phyloP scores from a whole-genome alignment of 148 eudicot genomes.

The Fagopyrum esculentum region DNA sequence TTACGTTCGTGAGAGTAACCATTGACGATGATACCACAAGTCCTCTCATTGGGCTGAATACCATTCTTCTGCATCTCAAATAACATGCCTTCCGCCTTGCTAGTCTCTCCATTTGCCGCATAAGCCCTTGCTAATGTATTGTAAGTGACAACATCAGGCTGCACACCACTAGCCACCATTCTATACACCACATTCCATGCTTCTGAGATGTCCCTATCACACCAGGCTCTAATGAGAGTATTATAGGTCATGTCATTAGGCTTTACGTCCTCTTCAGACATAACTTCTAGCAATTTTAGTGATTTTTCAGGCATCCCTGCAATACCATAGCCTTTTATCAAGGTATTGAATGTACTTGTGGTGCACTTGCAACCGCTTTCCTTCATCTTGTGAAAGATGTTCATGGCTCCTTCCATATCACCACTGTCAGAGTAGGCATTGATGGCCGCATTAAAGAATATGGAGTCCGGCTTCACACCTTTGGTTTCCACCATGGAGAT shows the following conservation, averaged over 20 bases:
- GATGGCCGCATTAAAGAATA: slow-evolving; percentile 86
- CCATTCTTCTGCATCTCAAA: slow-evolving; percentile 57
- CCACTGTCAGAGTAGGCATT: slow-evolving; percentile 84
- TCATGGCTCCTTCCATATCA: slow-evolving; percentile 67
- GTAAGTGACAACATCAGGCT: slow-evolving; percentile 81
- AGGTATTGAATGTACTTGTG: slow-evolving; percentile 73
- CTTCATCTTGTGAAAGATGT: slow-evolving; percentile 61
- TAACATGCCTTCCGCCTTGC: slow-evolving; percentile 70
- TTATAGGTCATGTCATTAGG: slow-evolving; percentile 85
- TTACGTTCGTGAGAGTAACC: slow-evolving; percentile 81
- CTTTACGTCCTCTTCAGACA: slow-evolving; percentile 62
- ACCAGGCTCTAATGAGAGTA: slow-evolving; percentile 76
- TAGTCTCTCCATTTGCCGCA: slow-evolving; percentile 59
- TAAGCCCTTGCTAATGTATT: slow-evolving; percentile 77
- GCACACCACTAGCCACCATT: slow-evolving; percentile 69
- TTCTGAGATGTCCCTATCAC: slow-evolving; percentile 48
- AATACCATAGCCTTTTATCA: slow-evolving; percentile 81
- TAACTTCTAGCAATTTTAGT: slow-evolving; percentile 50
- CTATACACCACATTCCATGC: slow-evolving; percentile 77
- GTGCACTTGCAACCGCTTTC: slow-evolving; percentile 75
- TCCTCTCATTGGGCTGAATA: slow-evolving; percentile 63
- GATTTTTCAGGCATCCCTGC: slow-evolving; percentile 86
- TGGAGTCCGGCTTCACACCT: slow-evolving; percentile 77
- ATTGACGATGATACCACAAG: slow-evolving; percentile 79
- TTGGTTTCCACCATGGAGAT: slow-evolving; percentile 51